phyloP scores from a whole-genome alignment of 2,329 filamentous ascomycete genomes.

The Aspergillus floridensis region DNA sequence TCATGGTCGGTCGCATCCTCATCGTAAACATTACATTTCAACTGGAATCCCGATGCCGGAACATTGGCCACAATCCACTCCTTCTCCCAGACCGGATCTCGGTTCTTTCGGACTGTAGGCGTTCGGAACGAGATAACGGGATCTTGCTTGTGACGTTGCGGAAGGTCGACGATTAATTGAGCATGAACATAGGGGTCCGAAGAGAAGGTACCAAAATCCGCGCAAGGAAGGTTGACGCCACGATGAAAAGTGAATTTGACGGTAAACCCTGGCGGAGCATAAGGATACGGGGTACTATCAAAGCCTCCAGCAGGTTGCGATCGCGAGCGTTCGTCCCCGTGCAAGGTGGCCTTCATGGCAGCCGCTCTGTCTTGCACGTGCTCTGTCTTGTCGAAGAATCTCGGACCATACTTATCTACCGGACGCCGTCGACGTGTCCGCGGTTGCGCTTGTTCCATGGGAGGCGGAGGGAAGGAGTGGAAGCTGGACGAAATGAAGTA shows the following conservation, averaged over 20 bases:
- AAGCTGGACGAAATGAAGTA: background rate
- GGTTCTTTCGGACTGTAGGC: conserved; percentile 67
- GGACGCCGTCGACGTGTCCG: conserved; percentile 22
- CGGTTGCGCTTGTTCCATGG: conserved; percentile 18
- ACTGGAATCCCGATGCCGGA: conserved; percentile 72
- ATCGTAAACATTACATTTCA: conserved; percentile 86
- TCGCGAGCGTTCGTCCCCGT: conserved; percentile 8
- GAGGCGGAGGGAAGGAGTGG: background rate
- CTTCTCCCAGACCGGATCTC: conserved; percentile 76
- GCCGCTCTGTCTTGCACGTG: conserved; percentile 37
- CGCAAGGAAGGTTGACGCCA: conserved; percentile 76
- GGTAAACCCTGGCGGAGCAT: conserved; percentile 74
- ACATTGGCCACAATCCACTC: conserved; percentile 88
- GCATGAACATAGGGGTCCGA: conserved; percentile 82
- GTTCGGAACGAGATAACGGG: conserved; percentile 72
- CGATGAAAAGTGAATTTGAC: conserved; percentile 80
- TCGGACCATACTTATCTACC: conserved; percentile 37
- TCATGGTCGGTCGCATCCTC: conserved; percentile 85
- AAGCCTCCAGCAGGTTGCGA: conserved; percentile 69
- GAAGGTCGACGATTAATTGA: conserved; percentile 69
- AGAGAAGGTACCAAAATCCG: conserved; percentile 72
- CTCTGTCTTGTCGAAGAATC: conserved; percentile 40
- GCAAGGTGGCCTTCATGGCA: conserved; percentile 21
- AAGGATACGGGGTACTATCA: conserved; percentile 73
- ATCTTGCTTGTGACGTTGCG: conserved; percentile 80